Evolutionary conservation across 1,284 basidiomycete species (phyloP).

Genomic region (Papiliotrema laurentii): DNA sequence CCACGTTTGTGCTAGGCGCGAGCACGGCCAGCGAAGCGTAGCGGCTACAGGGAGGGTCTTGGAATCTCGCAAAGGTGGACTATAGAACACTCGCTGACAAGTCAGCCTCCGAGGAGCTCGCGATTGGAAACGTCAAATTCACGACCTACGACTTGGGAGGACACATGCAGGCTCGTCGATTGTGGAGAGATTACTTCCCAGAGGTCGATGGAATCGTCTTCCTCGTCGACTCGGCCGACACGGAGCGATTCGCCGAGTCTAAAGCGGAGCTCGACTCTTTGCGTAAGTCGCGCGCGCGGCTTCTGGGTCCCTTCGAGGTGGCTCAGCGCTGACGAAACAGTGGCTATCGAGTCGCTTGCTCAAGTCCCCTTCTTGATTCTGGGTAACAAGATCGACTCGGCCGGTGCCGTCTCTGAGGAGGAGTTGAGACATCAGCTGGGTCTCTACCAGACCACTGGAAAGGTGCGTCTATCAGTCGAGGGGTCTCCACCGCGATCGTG

Average conservation of each 20-base stretch:
- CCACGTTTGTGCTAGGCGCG: no score
- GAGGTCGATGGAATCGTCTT: constrained; percentile 99
- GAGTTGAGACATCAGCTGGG: constrained; percentile 93
- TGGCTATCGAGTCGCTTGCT: constrained; percentile 78
- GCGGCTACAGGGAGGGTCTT: no score
- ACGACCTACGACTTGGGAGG: constrained; percentile 98
- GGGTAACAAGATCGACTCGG: constrained; percentile 99
- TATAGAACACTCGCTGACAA: not conserved
- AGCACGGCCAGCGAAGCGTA: no score
- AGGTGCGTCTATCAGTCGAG: constrained; percentile 57
- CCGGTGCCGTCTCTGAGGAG: constrained; percentile 94
- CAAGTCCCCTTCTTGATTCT: constrained; percentile 98
- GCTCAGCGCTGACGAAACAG: constrained; percentile 14
- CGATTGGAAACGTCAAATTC: constrained; percentile 98
- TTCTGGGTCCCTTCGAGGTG: not conserved
- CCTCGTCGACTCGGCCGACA: constrained; percentile 94
- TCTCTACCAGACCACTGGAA: constrained; percentile 97
- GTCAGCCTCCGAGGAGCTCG: constrained; percentile 94
- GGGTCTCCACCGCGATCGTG: not conserved
- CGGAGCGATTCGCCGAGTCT: constrained; percentile 91
- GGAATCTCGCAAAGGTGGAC: no score
- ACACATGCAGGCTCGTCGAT: constrained; percentile 96
- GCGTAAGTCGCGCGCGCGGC: constrained; percentile 35
- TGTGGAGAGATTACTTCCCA: constrained; percentile 99
- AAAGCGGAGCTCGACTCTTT: constrained; percentile 96